These are phyloP conservation scores for Pyrenophora seminiperda DNA, from an alignment of 2,329 filamentous ascomycete species.

Conservation along the genomic window DNA sequence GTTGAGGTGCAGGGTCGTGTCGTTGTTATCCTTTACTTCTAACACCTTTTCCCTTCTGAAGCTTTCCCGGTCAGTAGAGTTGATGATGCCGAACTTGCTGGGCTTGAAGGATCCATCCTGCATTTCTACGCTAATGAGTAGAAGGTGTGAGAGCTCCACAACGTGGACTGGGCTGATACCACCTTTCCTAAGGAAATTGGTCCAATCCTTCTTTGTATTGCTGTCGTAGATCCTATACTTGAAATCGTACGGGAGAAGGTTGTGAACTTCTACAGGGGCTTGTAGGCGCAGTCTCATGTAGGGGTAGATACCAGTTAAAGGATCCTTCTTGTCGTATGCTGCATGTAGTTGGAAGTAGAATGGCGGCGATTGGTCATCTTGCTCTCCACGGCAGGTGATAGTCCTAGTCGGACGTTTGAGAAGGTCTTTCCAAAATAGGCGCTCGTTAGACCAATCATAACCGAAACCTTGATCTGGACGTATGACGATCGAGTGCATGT, in stretches of 20 bases:
- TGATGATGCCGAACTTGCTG: conserved; percentile 97
- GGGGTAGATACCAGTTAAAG: conserved; percentile 82
- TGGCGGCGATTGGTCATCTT: conserved; percentile 73
- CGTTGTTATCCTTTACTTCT: conserved; percentile 82
- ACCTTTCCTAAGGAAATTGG: conserved; percentile 94
- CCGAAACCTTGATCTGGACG: conserved; percentile 95
- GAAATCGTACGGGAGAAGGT: conserved; percentile 95
- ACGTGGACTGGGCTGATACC: conserved; percentile 97
- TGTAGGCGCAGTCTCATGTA: conserved; percentile 93
- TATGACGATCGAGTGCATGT: conserved; percentile 83
- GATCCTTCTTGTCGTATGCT: conserved; percentile 80
- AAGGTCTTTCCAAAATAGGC: conserved; percentile 90
- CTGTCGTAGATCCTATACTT: conserved; percentile 99
- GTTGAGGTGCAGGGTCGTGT: conserved; percentile 77
- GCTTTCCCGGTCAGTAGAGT: conserved; percentile 83
- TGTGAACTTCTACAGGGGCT: conserved; percentile 91
- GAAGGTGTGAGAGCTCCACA: conserved; percentile 89
- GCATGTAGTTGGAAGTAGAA: conserved; percentile 98
- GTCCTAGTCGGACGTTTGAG: conserved; percentile 83
- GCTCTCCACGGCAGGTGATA: conserved; percentile 85
- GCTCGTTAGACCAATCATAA: conserved; percentile 91
- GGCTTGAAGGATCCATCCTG: conserved; percentile 93
- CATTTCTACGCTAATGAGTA: conserved; percentile 93
- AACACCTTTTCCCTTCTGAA: conserved; percentile 83
- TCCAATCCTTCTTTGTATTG: conserved; percentile 98